These are phyloP conservation scores for Cardamine resedifolia DNA, from an alignment of 345 rosid genomes.

Conservation along the genomic window DNA sequence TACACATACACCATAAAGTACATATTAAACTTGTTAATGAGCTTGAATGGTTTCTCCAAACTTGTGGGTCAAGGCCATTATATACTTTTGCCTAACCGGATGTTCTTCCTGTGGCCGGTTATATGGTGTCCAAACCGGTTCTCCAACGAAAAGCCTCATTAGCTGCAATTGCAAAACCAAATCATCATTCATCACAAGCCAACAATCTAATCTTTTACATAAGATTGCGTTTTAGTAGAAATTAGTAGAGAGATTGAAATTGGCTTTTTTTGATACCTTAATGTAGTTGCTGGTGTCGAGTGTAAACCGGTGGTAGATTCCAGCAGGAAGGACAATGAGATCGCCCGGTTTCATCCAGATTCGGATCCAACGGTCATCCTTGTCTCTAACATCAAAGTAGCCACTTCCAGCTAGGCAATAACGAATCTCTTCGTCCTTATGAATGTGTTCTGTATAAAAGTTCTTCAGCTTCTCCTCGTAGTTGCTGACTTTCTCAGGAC, in stretches of 20 bases:
- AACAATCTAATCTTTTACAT: neutral
- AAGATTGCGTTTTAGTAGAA: neutral
- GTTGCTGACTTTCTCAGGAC: slow-evolving; percentile 83
- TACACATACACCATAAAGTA: neutral
- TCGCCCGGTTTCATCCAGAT: slow-evolving; percentile 75
- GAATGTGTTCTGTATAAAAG: slow-evolving; percentile 87
- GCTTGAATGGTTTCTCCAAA: slow-evolving; percentile 31
- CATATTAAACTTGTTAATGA: neutral
- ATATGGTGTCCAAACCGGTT: slow-evolving; percentile 76
- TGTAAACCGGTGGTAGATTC: slow-evolving; percentile 90
- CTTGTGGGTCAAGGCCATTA: slow-evolving; percentile 44
- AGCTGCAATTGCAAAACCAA: slow-evolving; percentile 44
- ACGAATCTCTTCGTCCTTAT: slow-evolving; percentile 87
- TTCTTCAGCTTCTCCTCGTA: slow-evolving; percentile 83
- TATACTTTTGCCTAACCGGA: slow-evolving; percentile 70
- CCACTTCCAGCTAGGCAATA: slow-evolving; percentile 84
- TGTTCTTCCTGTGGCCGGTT: slow-evolving; percentile 89
- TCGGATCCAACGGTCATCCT: slow-evolving; percentile 72
- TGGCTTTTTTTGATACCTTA: slow-evolving; percentile 50
- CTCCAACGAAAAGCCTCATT: slow-evolving; percentile 86
- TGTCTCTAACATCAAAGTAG: slow-evolving; percentile 85
- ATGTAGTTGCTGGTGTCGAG: slow-evolving; percentile 72
- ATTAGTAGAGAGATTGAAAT: neutral
- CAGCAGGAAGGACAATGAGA: slow-evolving; percentile 76
- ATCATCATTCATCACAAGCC: slow-evolving; percentile 3